Evolutionary conservation across 2,329 filamentous ascomycete genomes (phyloP), one percentile per base, ranked within the genome.

Genomic region (Lachnellula occidentalis): DNA sequence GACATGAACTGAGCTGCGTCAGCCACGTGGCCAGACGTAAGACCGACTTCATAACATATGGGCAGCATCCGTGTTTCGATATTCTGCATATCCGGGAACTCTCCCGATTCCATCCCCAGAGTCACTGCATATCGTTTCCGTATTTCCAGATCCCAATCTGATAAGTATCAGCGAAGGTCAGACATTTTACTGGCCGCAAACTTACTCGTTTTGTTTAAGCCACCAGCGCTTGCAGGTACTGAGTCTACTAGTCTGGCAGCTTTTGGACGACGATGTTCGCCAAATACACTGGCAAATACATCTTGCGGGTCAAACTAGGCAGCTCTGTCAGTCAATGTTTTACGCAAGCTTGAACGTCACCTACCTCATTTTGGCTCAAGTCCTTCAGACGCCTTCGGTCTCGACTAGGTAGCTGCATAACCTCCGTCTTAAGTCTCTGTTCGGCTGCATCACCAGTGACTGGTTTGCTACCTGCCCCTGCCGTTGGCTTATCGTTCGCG

Each of bases 191-290:
- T 90, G 87, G n/a, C 24, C 34, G 27, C 37, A 15, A n/a, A 50
- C 64, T 41, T 61, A 67, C 66, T 95, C 77, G 92, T 86, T 62
- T 83, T 90, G 62, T 89, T 91, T 45, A 92, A 78, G 19, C 87
- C 87, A 27, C 83, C 86, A 22, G 86, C 86, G 66, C 83, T 85
- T 27, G 85, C 78, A 24, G 86, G 84, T 8, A 83, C 79, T 54
- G 89, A 81, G 31, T 85, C 79, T 27, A 78, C 76, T 45, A 78
- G 67, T 63, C 77, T 78, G 51, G 58, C 34, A 39, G 57, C 39
- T 47, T 70, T 67, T 24, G 70, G 68, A 8, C 71, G 68, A 4
- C 72, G 70, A 50, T 63, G 57, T 45, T 68, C 67, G 22, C 62
- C 63, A 55, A 69, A 64, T n/a, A 69, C 61, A 57, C 60, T 66